Evolutionary conservation across 306 rosid species (phyloP).

Genomic region (Gleditsia sinensis): DNA sequence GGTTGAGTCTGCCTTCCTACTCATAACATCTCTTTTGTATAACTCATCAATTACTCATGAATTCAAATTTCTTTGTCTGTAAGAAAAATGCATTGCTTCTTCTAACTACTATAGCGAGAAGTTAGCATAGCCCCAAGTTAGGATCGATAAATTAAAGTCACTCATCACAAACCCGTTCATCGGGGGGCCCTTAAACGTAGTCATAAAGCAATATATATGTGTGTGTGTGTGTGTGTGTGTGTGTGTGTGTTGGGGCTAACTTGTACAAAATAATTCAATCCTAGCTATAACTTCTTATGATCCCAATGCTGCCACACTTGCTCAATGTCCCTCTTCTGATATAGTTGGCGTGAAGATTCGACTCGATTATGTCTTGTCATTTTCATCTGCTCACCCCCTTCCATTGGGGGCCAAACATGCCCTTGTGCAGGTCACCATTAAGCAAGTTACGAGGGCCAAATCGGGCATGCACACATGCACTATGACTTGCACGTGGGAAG

Average conservation of each 20-base stretch:
- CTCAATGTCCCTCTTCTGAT: background rate
- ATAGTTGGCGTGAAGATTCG: background rate
- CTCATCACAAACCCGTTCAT: background rate
- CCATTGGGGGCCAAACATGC: background rate
- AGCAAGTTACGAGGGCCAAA: background rate
- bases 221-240: too few relatives aligned
- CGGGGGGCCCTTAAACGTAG: too few relatives aligned
- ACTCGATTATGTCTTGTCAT: background rate
- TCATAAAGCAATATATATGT: too few relatives aligned
- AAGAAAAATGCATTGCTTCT: conserved; percentile 3
- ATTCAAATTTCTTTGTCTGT: background rate
- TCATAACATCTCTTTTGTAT: background rate
- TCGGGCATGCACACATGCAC: conserved; percentile 21
- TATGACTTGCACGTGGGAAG: conserved; percentile 31
- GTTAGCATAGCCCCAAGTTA: background rate
- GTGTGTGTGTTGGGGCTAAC: too few relatives aligned
- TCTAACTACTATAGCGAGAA: too few relatives aligned
- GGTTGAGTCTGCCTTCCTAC: background rate
- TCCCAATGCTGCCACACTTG: background rate
- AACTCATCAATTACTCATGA: background rate
- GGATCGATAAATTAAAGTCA: background rate
- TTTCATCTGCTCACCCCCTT: background rate
- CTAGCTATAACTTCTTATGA: background rate
- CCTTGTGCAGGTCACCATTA: too few relatives aligned
- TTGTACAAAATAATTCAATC: background rate